These are phyloP conservation scores for Euptelea pleiosperma DNA, from an alignment of 164 flowering plant genomes.

Conservation along the genomic window DNA sequence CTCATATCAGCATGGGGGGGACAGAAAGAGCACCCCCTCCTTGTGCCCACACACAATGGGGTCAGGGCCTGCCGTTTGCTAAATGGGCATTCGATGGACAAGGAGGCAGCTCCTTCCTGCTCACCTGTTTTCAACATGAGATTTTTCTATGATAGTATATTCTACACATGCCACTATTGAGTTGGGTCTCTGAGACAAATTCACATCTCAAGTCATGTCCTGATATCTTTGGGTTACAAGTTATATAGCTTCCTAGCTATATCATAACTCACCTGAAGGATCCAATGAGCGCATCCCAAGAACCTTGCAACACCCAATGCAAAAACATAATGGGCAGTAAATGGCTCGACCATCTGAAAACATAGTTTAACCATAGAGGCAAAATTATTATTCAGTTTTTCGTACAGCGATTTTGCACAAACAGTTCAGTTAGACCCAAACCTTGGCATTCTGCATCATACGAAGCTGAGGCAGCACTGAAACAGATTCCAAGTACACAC, in stretches of 20 bases:
- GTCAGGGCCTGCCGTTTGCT: too few relatives aligned
- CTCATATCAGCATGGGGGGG: too few relatives aligned
- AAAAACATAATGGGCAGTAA: conserved; percentile 85
- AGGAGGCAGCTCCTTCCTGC: too few relatives aligned
- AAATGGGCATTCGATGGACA: too few relatives aligned
- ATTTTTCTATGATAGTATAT: too few relatives aligned
- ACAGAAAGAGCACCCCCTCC: too few relatives aligned
- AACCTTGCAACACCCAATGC: conserved; percentile 90
- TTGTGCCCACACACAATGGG: too few relatives aligned
- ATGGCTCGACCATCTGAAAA: conserved; percentile 84
- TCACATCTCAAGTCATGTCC: too few relatives aligned
- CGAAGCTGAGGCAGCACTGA: conserved; percentile 89
- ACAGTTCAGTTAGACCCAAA: conserved; percentile 11
- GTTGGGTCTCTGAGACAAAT: too few relatives aligned
- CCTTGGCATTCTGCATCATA: conserved; percentile 90
- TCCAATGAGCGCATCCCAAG: conserved; percentile 71
- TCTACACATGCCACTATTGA: too few relatives aligned
- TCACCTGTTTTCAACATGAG: too few relatives aligned
- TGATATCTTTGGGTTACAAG: too few relatives aligned
- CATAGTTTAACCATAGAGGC: not conserved
- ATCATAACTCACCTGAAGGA: conserved; percentile 15
- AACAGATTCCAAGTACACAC: conserved; percentile 69
- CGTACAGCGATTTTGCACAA: not conserved
- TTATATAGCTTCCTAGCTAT: not conserved
- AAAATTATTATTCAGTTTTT: not conserved